These are phyloP conservation scores for Aspergillus ochraceoroseus DNA, from an alignment of 2,329 filamentous ascomycete species.

Conservation along the genomic window DNA sequence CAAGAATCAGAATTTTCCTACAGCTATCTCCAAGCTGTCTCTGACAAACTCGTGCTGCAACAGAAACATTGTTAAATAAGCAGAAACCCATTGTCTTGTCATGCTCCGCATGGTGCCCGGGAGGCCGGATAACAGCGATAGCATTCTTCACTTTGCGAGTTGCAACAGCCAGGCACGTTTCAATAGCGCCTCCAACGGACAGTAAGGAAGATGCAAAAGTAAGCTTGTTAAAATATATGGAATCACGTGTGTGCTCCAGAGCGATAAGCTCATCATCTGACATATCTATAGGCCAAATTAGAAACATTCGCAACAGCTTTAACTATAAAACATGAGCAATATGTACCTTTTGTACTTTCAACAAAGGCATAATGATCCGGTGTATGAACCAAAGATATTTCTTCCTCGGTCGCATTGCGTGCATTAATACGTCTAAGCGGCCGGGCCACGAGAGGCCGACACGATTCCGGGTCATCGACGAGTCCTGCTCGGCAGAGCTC, in stretches of 20 bases:
- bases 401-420: constrained; percentile 69
- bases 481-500: constrained; percentile 78
- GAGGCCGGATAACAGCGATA: constrained; percentile 90
- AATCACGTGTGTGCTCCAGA: constrained; percentile 66
- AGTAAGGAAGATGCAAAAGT: constrained; percentile 76
- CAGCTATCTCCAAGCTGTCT: constrained; percentile 71
- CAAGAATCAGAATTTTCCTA: constrained; percentile 84
- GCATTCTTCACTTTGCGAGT: constrained; percentile 82
- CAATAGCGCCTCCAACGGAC: constrained; percentile 88
- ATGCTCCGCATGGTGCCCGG: constrained; percentile 89
- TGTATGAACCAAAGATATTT: constrained; percentile 76
- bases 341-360: constrained; percentile 49
- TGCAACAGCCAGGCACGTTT: constrained; percentile 89
- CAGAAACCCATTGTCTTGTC: constrained; percentile 89
- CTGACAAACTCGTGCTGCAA: constrained; percentile 85
- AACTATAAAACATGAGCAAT: constrained; percentile 1
- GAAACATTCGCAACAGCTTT: not conserved
- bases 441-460: constrained; percentile 48
- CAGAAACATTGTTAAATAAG: constrained; percentile 94
- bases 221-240: constrained; percentile 75
- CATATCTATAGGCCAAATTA: constrained; percentile 40
- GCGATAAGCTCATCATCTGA: constrained; percentile 60
- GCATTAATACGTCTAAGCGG: constrained; percentile 67
- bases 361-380: constrained; percentile 77
- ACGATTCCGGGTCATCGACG: constrained; percentile 58